Base-by-base conservation (phyloP, 805 yeast genomes). In the Saturnispora serradocipensis region DNA sequence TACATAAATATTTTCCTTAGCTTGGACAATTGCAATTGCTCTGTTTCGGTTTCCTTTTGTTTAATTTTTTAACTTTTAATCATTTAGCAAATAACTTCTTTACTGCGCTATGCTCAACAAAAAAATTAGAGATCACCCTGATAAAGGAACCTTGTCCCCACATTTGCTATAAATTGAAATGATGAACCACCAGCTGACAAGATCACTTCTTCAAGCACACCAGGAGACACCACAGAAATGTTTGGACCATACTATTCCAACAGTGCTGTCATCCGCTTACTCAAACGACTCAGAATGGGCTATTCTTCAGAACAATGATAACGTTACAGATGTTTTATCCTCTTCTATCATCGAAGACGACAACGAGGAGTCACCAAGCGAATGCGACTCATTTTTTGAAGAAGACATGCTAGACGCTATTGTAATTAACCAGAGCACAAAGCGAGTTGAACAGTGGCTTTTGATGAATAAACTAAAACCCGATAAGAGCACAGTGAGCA, bases 201-300 rank as follows among this genome's bases (percentile, higher is more conserved):
- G 25, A 45, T 16, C n/a, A 15, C 7, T 18, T 9, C 10, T 13
- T 11, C 25, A 11, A 22, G 30, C 25, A 9, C 11, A 5, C 11
- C 44, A 40, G 20, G 32, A 28, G 15, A 24, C 20, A 20, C 38
- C 20, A 8, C 16, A 13, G 18, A 13, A 6, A 16, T 34, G 6
- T 6, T 7, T 18, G 22, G 47, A 30, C 16, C 16, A 11, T 13
- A 13, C 22, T 40, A 24, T 24, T 3, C 36, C 22, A 15, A 18
- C 46, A 18, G 25, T 30, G n/a, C 46, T 43, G 46, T 43, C 36
- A 15, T 18, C 25, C 2, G 46, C 34, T 9, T 27, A 27, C 24
- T 47, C 50, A 20, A 38, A 38, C 13, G 45, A 28, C 28, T 47
- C 50, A 28, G 50, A 47, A 39, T 47, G 50, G 50, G 38, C 44